Evolutionary conservation across 1,284 basidiomycete species (phyloP).

Genomic region (Entoloma clypeatum): DNA sequence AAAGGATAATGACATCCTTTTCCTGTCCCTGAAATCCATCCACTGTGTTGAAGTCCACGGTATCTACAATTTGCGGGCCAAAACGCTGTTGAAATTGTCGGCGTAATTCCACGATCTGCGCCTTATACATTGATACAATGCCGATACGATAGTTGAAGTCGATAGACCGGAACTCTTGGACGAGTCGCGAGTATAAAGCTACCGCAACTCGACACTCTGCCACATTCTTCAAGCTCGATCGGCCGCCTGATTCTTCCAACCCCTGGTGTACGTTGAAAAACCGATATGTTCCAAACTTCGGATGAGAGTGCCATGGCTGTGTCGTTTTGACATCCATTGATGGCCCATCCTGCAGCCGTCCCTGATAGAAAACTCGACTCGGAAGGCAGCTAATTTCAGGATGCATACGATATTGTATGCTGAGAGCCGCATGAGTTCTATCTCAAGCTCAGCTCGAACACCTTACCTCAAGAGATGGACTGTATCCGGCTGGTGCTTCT

Average conservation of each 20-base stretch:
- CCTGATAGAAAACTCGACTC: conserved; percentile 86
- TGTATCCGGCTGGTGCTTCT: conserved; percentile 71
- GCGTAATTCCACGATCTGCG: conserved; percentile 81
- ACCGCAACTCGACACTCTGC: conserved; percentile 78
- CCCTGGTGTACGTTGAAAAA: conserved; percentile 80
- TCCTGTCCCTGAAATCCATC: conserved; percentile 99
- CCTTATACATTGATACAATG: conserved; percentile 94
- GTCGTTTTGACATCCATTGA: conserved; percentile 82
- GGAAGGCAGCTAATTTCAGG: conserved; percentile 92
- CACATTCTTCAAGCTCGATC: conserved; percentile 72
- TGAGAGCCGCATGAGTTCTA: too few species aligned
- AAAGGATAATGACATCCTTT: conserved; percentile 94
- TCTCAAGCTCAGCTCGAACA: too few species aligned
- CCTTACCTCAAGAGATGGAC: conserved; percentile 89
- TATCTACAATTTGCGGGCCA: conserved; percentile 67
- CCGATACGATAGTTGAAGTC: conserved; percentile 82
- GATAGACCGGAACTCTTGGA: conserved; percentile 58
- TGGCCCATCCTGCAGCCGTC: conserved; percentile 82
- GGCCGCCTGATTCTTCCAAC: conserved; percentile 49
- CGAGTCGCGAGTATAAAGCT: conserved; percentile 75
- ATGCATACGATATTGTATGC: conserved; percentile 99
- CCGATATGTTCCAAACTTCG: conserved; percentile 83
- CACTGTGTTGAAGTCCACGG: conserved; percentile 95
- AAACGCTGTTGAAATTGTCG: conserved; percentile 71
- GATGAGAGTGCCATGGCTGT: conserved; percentile 82